Base-by-base conservation (phyloP, 2,329 filamentous ascomycete species). In the Xylariaceae sp. region DNA sequence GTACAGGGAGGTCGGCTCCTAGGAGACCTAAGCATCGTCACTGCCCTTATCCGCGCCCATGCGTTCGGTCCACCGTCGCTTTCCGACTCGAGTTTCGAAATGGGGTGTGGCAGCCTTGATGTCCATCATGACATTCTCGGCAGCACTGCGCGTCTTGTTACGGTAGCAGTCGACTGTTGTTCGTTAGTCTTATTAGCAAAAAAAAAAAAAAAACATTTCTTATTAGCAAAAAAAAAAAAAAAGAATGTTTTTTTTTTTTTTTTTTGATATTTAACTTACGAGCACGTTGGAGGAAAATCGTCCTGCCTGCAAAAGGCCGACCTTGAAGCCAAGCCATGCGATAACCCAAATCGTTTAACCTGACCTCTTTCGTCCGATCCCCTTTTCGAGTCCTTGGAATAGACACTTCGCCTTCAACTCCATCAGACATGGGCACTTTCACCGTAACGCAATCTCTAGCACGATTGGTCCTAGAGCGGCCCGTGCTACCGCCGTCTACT, bases 271-370 rank as follows among this genome's bases (percentile, higher is more conserved):
- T 31, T 28, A 43, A 88, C 91, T 84, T 76, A 96, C 92, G 75
- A 63, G 92, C 92, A 77, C 90, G 86, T 71, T 97, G 93, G 63
- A 97, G 75, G 70, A 97, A 97, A 44, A 96, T 78, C 39, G 87
- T 90, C 61, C 90, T 82, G 12, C 88, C 89, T 1, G 91, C 87
- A 75, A 97, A 97, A 11, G 93, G 89, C 64, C 93, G 81, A 69
- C 91, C 94, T 74, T 97, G 93, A 49, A 92, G 86, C 93, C 94
- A 99, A 45, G 90, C 92, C 89, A 99, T 95, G 43, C 93, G 84
- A 69, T 95, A 96, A 2, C 91, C 93, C 42, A 97, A 75, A 66
- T 97, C 92, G 67, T 97, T 97, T 56, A 97, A 75, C 45, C 89
- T 83, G n/a, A 94, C 85, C 68, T 97, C 93, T 73, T 90, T 94